Conservation (phyloP, 2,329 filamentous ascomycete genomes). For the Colletotrichum sp. region DNA sequence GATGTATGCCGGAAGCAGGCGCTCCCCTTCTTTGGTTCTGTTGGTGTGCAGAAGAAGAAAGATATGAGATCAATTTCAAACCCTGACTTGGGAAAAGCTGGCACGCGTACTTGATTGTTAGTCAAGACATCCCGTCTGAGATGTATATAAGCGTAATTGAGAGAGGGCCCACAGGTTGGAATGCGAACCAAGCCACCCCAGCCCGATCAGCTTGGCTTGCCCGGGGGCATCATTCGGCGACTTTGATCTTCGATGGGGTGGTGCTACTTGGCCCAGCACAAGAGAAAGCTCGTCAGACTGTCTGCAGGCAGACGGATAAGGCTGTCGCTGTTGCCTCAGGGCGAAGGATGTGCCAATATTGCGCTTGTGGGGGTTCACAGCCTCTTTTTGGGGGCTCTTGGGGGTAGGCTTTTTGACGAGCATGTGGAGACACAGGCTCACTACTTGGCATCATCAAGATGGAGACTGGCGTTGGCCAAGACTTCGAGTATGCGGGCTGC, state of each 20-base stretch:
- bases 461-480: neutral
- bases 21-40: neutral
- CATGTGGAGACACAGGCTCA: neutral
- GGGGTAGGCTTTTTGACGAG: neutral
- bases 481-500: neutral
- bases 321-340: neutral
- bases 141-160: neutral
- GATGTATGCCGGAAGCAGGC: neutral
- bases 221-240: neutral
- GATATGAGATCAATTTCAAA: neutral
- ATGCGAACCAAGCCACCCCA: neutral
- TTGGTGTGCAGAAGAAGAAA: neutral
- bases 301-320: constrained; percentile 7
- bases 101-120: neutral
- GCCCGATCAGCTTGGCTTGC: neutral
- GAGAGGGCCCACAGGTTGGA: neutral
- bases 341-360: constrained; percentile 2
- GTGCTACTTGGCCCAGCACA: neutral
- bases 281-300: neutral
- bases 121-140: neutral
- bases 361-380: neutral
- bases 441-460: neutral
- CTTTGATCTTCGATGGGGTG: neutral
- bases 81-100: neutral
- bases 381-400: neutral